Evolutionary conservation across 1,284 basidiomycete genomes (phyloP).

Genomic region (Lignosus rhinocerotis): DNA sequence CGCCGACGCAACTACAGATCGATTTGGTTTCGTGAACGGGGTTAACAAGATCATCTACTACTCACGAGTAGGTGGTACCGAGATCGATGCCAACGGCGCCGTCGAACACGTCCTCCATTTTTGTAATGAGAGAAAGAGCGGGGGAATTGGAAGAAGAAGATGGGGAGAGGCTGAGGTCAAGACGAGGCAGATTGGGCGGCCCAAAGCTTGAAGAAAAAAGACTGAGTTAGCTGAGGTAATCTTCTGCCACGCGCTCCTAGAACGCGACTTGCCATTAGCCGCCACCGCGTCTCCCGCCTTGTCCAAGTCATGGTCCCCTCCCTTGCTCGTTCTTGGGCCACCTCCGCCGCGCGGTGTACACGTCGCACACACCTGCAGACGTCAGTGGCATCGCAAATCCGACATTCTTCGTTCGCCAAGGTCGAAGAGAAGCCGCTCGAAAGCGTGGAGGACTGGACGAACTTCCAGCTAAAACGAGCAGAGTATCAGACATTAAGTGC

Average conservation of each 20-base stretch:
- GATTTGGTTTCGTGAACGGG: slow-evolving; percentile 12
- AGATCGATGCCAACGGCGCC: slow-evolving; percentile 96
- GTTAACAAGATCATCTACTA: slow-evolving; percentile 17
- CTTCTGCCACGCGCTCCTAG: slow-evolving; percentile 27
- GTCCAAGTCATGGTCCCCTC: slow-evolving; percentile 32
- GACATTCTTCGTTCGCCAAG: slow-evolving; percentile 32
- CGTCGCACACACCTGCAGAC: slow-evolving; percentile 16
- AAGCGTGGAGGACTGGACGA: slow-evolving; percentile 61
- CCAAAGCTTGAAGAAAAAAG: slow-evolving; percentile 40
- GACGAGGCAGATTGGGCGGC: slow-evolving; percentile 12
- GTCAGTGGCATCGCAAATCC: slow-evolving; percentile 5
- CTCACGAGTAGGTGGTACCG: slow-evolving; percentile 89
- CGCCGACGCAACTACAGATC: slow-evolving; percentile 81
- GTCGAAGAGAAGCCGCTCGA: slow-evolving; percentile 41
- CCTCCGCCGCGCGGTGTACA: slow-evolving; percentile 39
- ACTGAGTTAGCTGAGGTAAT: slow-evolving; percentile 33
- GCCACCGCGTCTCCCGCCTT: slow-evolving; percentile 29
- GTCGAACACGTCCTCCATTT: slow-evolving; percentile 94
- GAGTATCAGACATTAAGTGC: slow-evolving; percentile 54
- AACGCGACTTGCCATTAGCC: slow-evolving; percentile 26
- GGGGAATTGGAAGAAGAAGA: slow-evolving; percentile 27
- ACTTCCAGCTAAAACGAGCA: slow-evolving; percentile 59
- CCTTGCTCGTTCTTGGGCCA: slow-evolving; percentile 45
- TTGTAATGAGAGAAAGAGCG: slow-evolving; percentile 38
- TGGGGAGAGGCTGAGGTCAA: slow-evolving; percentile 31